Evolutionary conservation across 2,329 filamentous ascomycete species (phyloP).

Genomic region (Tolypocladium inflatum): DNA sequence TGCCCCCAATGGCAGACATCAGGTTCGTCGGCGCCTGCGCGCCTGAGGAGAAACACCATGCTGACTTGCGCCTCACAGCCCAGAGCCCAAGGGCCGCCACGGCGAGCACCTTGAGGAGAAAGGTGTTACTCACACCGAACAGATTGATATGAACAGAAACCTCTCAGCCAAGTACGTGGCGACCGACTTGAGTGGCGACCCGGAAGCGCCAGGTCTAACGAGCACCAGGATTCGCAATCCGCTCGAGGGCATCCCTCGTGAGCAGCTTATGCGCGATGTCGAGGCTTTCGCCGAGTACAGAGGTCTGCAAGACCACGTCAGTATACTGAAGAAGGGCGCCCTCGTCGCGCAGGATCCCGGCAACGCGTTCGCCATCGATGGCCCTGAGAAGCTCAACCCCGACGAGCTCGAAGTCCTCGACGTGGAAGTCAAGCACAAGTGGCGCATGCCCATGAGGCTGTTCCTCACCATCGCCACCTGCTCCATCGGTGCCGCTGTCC

Average conservation of each 20-base stretch:
- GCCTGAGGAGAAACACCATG: not conserved
- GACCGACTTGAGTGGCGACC: not conserved
- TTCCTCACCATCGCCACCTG: constrained; percentile 59
- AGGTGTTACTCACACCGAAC: constrained; percentile 14
- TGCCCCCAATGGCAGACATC: constrained; percentile 12
- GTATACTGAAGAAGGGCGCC: constrained; percentile 47
- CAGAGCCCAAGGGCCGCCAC: constrained; percentile 7
- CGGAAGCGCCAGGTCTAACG: not conserved
- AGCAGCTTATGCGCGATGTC: constrained; percentile 48
- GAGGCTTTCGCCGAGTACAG: constrained; percentile 47
- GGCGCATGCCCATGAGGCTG: constrained; percentile 51
- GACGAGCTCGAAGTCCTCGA: constrained; percentile 48
- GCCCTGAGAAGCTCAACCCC: constrained; percentile 44
- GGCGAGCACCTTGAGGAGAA: constrained; percentile 17
- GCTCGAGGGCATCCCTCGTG: constrained; percentile 37
- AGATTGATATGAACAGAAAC: constrained; percentile 27
- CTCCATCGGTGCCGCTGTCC: constrained; percentile 58
- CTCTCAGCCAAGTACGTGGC: constrained; percentile 32
- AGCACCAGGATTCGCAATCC: constrained; percentile 34
- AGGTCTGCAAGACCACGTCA: constrained; percentile 48
- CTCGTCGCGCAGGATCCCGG: constrained; percentile 48
- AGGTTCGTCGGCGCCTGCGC: constrained; percentile 5
- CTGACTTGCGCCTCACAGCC: constrained; percentile 2
- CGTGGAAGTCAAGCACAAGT: constrained; percentile 55
- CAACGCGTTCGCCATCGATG: constrained; percentile 42